Conservation (phyloP, 345 rosid genomes). For the Eucalyptus sp. region DNA sequence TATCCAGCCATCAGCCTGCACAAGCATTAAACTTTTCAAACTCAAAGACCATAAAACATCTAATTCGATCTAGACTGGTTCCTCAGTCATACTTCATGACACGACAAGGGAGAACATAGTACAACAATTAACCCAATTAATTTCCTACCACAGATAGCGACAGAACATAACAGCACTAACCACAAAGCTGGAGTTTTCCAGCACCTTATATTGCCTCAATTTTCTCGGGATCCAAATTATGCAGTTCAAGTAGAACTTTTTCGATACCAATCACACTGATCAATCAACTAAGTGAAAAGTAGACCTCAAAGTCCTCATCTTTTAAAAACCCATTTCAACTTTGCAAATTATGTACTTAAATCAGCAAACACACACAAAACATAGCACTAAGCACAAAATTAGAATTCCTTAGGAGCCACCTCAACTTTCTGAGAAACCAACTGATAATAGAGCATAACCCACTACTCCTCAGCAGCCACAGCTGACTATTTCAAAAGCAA, state of each 20-base stretch:
- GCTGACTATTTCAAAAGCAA: background rate
- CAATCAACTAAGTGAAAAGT: background rate
- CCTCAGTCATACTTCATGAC: background rate
- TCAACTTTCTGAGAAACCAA: background rate
- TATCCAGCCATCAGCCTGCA: slow-evolving; percentile 95
- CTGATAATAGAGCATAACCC: background rate
- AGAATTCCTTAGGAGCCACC: background rate
- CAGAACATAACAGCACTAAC: background rate
- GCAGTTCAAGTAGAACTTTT: background rate
- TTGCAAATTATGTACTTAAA: background rate
- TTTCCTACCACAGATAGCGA: background rate
- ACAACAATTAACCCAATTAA: background rate
- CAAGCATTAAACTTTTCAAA: background rate
- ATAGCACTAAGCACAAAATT: background rate
- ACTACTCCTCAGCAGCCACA: background rate
- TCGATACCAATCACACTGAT: background rate
- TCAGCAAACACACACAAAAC: background rate
- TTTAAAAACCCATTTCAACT: background rate
- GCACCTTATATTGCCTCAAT: background rate
- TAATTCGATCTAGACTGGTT: background rate
- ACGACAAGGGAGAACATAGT: background rate
- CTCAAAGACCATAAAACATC: background rate
- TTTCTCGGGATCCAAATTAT: background rate
- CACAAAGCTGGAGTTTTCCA: background rate
- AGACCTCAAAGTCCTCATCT: background rate